phyloP scores from a whole-genome alignment of 2,329 filamentous ascomycete species.

The Penicillium sp. region DNA sequence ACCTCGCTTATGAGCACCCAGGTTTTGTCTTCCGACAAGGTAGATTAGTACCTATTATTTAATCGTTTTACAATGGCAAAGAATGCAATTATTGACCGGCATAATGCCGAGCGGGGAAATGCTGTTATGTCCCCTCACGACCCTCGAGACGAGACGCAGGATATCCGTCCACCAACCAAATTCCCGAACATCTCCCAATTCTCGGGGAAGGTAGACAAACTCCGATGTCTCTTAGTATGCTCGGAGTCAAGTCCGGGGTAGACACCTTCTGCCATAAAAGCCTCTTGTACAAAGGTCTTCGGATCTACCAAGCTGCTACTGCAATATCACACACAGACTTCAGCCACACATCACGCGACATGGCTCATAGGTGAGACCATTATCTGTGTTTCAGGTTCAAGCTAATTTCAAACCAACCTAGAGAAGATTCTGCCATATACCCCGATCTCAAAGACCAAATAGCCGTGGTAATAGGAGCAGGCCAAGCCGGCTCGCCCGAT shows the following conservation, averaged over 20 bases:
- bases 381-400: not conserved
- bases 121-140: too few species aligned
- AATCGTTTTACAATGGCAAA: not conserved
- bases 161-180: not conserved
- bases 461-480: constrained; percentile 21
- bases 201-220: not conserved
- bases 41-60: too few species aligned
- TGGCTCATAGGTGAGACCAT: not conserved
- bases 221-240: not conserved
- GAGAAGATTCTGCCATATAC: constrained; percentile 7
- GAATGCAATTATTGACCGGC: not conserved
- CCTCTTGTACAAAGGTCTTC: not conserved
- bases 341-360: not conserved
- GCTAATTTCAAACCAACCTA: not conserved
- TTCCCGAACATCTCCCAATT: not conserved
- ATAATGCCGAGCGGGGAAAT: constrained; percentile 4
- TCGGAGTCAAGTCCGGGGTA: not conserved
- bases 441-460: constrained; percentile 20
- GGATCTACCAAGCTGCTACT: not conserved
- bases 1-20: too few species aligned
- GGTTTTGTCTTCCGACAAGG: too few species aligned
- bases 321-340: not conserved
- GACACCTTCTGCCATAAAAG: not conserved
- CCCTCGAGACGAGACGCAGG: too few species aligned
- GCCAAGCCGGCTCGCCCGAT: constrained; percentile 37